Evolutionary conservation across 257 asterid species (phyloP), one percentile per base, ranked within the genome.

Genomic region (Handroanthus guayacan): DNA sequence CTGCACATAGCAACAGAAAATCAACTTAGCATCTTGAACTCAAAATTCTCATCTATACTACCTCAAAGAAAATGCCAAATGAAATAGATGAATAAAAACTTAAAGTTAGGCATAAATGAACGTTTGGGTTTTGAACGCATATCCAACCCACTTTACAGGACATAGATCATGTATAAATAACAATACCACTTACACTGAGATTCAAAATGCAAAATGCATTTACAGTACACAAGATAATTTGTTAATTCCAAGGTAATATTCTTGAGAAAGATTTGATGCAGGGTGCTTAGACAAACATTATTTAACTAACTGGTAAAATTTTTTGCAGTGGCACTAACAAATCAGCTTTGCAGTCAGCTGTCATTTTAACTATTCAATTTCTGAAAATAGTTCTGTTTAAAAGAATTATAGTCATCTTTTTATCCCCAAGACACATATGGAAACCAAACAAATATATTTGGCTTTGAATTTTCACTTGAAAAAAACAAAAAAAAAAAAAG

Each of bases 1-100:
- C 93, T 88, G 93, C 89, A 82, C 9, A 47, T 11, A 84, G 77
- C 39, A 79, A 69, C 34, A 74, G 73, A 47, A 68, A 73, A 69
- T 56, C 39, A 81, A 66, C 62, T 18, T 34, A 70, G 80, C 68
- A 57, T 79, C 48, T 63, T 20, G 20, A 31, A 56, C 13, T 9
- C 37, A 58, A 20, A 64, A 69, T 13, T 10, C 20, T 50, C 4
- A 63, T 37, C 16, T 67, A n/a, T 39, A 72, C 47, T 55, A 70
- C 56, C 54, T 36, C 69, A 58, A 58, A 61, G 25, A 54, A 70
- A 74, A 58, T 44, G 50, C 25, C 43, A 62, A 64, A 43, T 69
- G 67, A 69, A 65, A 51, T 16, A 6, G 8, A 37, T 60, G 66
- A 34, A 25, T 8, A 36, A 52, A 52, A 16, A 75, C 38, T 31